Evolutionary conservation across 345 rosid genomes (phyloP).

Genomic region (Aquilaria malaccensis): DNA sequence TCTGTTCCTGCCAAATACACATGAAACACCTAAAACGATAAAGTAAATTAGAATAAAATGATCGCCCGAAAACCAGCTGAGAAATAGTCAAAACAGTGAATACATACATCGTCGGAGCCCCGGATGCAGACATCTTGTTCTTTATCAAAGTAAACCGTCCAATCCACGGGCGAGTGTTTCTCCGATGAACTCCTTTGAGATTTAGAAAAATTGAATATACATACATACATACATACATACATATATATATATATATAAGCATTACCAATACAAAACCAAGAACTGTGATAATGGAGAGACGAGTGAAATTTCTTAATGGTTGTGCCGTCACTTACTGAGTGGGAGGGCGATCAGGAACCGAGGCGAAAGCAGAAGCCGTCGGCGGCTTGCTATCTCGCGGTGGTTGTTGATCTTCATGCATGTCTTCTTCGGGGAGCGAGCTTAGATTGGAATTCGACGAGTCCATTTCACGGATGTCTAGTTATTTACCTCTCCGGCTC

Average conservation of each 20-base stretch:
- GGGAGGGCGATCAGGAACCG: conserved; percentile 56
- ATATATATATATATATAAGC: no score
- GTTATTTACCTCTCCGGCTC: neutral
- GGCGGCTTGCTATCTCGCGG: conserved; percentile 13
- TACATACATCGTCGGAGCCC: conserved; percentile 60
- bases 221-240: no score
- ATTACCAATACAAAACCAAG: neutral
- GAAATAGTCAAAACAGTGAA: conserved; percentile 4
- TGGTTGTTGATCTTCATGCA: conserved; percentile 19
- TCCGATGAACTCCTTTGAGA: conserved; percentile 41
- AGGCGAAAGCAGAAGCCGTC: conserved; percentile 42
- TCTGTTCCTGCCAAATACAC: conserved; percentile 82
- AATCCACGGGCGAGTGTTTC: conserved; percentile 62
- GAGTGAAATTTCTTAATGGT: no score
- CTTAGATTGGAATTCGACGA: conserved; percentile 35
- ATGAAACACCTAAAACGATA: conserved; percentile 73
- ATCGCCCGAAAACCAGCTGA: neutral
- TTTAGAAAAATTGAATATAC: no score
- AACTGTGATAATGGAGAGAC: neutral
- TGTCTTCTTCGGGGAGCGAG: conserved; percentile 45
- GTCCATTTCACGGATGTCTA: conserved; percentile 29
- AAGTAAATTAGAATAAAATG: conserved; percentile 21
- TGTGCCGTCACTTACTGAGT: conserved; percentile 34
- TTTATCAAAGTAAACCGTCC: conserved; percentile 61
- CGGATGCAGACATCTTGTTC: conserved; percentile 71